Base-by-base conservation (phyloP, 805 yeast genomes). In the Saccharomycopsis schoenii region DNA sequence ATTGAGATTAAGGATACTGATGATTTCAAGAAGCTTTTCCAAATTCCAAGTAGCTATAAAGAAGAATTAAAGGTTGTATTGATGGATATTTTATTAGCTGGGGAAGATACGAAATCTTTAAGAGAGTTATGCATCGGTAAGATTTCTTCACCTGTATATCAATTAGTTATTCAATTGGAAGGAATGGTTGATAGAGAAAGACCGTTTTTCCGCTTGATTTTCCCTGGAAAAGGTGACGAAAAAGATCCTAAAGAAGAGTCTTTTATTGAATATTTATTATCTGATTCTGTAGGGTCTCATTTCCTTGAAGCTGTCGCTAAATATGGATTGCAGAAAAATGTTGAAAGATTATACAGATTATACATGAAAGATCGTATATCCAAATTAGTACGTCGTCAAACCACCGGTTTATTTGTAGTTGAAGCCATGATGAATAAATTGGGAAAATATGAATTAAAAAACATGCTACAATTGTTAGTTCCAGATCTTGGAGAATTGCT, bases 251-350 rank as follows among this genome's bases (percentile, higher is more conserved):
- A 82, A 61, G 94, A 88, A 67, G 92, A 82, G 64, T 83, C 94
- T 0, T 91, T 88, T 71, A 85, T 92, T 37, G 97, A 91, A 70
- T 88, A 87, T 68, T 76, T 92, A 60, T 74, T 93, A 42, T 83
- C 94, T 9, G 97, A 91, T 69, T 77, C 96, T 1, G 89, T 92
- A n/a, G 99, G 98, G 0, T 87, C 96, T 1, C 97, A 91, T 73
- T 93, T 94, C 75, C 76, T 93, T 34, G 90, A 94, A 71, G 80
- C 85, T 19, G 80, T 84, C 11, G 76, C 92, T 58, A 82, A 80
- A 56, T 81, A 80, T 62, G 84, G 86, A 64, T 83, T 94, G 65
- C 73, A 81, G 64, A 86, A 83, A 65, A 84, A 83, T 69, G 81
- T 88, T 21, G 88, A 85, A 67, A 80, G 96, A 67, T 72, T 93